Evolutionary conservation across 1,284 basidiomycete genomes (phyloP).

Genomic region (Austropuccinia psidii): DNA sequence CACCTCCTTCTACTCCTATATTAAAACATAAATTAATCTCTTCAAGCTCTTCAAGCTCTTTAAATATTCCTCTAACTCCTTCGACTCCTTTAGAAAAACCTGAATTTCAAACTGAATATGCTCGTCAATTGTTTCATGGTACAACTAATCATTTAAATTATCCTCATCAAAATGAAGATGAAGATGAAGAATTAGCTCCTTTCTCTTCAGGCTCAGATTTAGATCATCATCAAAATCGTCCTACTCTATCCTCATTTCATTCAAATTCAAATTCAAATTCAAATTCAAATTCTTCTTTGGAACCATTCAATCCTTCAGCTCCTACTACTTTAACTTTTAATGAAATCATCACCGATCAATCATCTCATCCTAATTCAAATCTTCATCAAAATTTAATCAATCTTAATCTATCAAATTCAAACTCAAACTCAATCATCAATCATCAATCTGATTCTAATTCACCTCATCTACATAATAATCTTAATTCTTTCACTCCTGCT

Average conservation of each 20-base stretch:
- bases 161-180: background rate
- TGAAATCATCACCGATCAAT: background rate
- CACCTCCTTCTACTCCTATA: slow-evolving; percentile 6
- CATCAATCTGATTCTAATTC: too few species aligned
- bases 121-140: slow-evolving; percentile 27
- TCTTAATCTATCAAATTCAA: too few species aligned
- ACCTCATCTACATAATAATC: too few species aligned
- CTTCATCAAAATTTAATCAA: too few species aligned
- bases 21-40: background rate
- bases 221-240: background rate
- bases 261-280: background rate
- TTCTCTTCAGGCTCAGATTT: slow-evolving; percentile 2
- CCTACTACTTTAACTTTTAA: slow-evolving; percentile 2
- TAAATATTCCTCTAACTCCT: slow-evolving; percentile 7
- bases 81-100: slow-evolving; percentile 24
- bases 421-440: too few species aligned
- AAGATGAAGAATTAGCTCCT: slow-evolving; percentile 18
- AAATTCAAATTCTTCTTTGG: background rate
- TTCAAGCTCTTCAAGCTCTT: background rate
- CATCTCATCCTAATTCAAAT: background rate
- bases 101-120: slow-evolving; percentile 29
- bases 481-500: too few species aligned
- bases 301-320: background rate
- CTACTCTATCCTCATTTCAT: background rate
- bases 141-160: background rate